A percentile compares a stretch with the other conserved stretches of the same genome.
Conservation (phyloP, 306 rosid genomes). For the Pyrus communis region DNA sequence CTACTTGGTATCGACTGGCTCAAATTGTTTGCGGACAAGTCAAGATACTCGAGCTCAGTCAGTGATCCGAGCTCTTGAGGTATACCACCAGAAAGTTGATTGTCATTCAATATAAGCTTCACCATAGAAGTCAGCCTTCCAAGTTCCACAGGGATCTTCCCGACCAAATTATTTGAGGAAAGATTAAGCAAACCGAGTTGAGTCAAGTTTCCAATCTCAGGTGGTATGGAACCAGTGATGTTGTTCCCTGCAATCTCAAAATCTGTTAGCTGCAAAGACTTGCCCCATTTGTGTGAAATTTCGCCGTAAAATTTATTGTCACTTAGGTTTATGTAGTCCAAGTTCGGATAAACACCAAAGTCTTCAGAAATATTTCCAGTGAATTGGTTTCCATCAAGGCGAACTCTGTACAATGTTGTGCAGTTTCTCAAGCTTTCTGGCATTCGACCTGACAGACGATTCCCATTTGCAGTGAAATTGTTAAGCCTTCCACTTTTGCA, state of each 20-base stretch:
- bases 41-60: conserved; percentile 14
- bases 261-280: conserved; percentile 18
- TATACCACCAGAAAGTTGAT: conserved; percentile 17
- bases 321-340: conserved; percentile 33
- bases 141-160: conserved; percentile 13
- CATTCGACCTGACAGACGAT: conserved; percentile 25
- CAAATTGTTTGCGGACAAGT: conserved; percentile 23
- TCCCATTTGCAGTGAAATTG: conserved; percentile 36
- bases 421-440: conserved; percentile 38
- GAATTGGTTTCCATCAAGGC: conserved; percentile 38
- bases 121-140: conserved; percentile 11
- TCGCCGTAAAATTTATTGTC: conserved; percentile 31
- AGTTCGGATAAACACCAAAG: conserved; percentile 33
- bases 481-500: conserved; percentile 13
- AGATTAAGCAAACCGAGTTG: conserved; percentile 3
- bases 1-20: conserved; percentile 21
- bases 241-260: conserved; percentile 33
- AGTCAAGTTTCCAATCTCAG: conserved; percentile 20
- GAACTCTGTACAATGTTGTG: conserved; percentile 24
- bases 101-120: neutral
- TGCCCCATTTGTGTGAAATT: conserved; percentile 24
- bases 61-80: conserved; percentile 24
- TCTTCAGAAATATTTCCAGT: conserved; percentile 38
- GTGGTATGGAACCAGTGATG: conserved; percentile 32
- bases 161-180: conserved; percentile 19